A percentile compares a stretch with the other conserved stretches of the same genome.
These are phyloP conservation scores for Phialophora verrucosa DNA, from an alignment of 2,329 filamentous ascomycete species.

Conservation along the genomic window DNA sequence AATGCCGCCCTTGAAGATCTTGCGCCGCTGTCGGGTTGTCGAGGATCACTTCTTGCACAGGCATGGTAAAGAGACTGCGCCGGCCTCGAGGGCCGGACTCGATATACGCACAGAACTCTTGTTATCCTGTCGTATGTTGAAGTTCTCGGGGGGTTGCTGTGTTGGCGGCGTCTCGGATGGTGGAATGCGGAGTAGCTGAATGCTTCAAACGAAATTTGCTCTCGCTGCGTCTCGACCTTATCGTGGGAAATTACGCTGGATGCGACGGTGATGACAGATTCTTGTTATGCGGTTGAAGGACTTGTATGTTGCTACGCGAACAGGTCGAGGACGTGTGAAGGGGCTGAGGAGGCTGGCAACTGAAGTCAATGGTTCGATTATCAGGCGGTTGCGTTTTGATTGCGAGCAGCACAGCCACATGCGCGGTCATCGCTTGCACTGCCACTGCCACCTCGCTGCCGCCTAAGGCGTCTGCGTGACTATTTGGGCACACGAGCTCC, in stretches of 20 bases:
- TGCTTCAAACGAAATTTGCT: conserved; percentile 2
- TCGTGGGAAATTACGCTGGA: neutral
- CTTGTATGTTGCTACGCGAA: neutral
- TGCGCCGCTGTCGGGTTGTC: conserved; percentile 31
- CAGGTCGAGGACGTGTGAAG: conserved; percentile 1
- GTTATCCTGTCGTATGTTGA: neutral
- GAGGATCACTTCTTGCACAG: conserved; percentile 34
- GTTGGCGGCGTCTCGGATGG: neutral
- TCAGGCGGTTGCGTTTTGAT: conserved; percentile 22
- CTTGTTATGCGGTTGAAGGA: neutral
- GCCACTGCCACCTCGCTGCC: conserved; percentile 18
- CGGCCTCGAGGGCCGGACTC: conserved; percentile 8
- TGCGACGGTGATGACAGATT: neutral
- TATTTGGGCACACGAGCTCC: neutral
- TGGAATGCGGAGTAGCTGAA: conserved; percentile 14
- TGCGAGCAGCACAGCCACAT: conserved; percentile 17
- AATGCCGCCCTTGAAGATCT: conserved; percentile 31
- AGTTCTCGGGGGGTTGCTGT: neutral
- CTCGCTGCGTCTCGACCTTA: neutral
- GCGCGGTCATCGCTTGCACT: conserved; percentile 8
- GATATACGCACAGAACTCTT: neutral
- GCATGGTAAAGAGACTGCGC: conserved; percentile 29
- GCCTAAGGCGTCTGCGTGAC: neutral
- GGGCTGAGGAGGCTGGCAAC: conserved; percentile 3
- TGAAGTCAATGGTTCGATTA: conserved; percentile 11